These are phyloP conservation scores for Aureobasidium zeae DNA, from an alignment of 2,329 filamentous ascomycete genomes.

Conservation along the genomic window DNA sequence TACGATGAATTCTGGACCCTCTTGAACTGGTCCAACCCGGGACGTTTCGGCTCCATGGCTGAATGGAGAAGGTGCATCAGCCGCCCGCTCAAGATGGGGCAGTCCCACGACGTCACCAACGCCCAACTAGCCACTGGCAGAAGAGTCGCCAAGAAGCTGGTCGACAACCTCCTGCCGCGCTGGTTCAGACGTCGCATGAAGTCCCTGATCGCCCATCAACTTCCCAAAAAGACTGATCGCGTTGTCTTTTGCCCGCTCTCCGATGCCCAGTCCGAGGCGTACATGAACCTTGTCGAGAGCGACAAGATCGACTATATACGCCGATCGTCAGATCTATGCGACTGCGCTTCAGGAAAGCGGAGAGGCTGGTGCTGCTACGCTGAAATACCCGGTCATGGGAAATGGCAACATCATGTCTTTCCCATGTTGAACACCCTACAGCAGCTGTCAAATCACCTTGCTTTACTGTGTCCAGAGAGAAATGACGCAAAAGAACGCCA, in stretches of 20 bases:
- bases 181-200: constrained; percentile 94
- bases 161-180: constrained; percentile 74
- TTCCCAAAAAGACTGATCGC: constrained; percentile 88
- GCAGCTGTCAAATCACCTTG: constrained; percentile 89
- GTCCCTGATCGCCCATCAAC: constrained; percentile 77
- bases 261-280: constrained; percentile 68
- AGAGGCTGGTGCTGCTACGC: constrained; percentile 73
- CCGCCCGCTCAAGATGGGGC: constrained; percentile 72
- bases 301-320: constrained; percentile 62
- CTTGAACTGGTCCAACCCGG: constrained; percentile 92
- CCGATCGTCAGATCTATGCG: constrained; percentile 56
- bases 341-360: constrained; percentile 59
- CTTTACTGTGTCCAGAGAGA: constrained; percentile 64
- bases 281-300: constrained; percentile 70
- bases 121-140: constrained; percentile 73
- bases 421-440: constrained; percentile 73
- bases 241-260: constrained; percentile 94
- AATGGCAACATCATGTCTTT: constrained; percentile 73
- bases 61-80: constrained; percentile 75
- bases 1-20: constrained; percentile 97
- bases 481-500: constrained; percentile 63
- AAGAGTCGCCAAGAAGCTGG: constrained; percentile 73
- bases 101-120: constrained; percentile 83
- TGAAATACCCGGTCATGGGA: constrained; percentile 49
- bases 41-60: constrained; percentile 53